Evolutionary conservation across 352 stramenopile genomes (phyloP).

Genomic region (Peronospora belbahrii): DNA sequence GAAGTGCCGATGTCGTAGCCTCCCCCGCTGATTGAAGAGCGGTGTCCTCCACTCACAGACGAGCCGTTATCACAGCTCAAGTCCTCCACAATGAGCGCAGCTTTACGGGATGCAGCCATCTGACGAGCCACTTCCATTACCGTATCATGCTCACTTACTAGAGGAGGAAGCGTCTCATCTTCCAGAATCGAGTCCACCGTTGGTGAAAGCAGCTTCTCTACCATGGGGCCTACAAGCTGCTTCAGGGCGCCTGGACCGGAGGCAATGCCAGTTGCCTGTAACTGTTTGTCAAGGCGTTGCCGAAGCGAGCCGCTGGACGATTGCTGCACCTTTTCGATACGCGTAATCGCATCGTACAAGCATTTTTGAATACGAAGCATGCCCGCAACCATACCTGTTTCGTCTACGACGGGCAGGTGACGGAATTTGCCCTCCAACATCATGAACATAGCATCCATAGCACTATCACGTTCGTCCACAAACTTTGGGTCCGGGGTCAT

Average conservation of each 20-base stretch:
- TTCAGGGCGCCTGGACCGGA: conserved; percentile 58
- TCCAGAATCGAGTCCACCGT: conserved; percentile 79
- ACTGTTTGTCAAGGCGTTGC: conserved; percentile 70
- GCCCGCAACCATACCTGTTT: conserved; percentile 87
- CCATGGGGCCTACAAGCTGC: conserved; percentile 72
- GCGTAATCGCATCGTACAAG: conserved; percentile 96
- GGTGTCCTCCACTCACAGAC: conserved; percentile 29
- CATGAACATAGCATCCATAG: conserved; percentile 88
- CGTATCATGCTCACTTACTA: conserved; percentile 67
- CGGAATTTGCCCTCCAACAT: conserved; percentile 91
- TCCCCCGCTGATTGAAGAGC: conserved; percentile 29
- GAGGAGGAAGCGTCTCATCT: conserved; percentile 63
- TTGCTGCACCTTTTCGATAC: conserved; percentile 89
- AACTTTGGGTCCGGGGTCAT: conserved; percentile 88
- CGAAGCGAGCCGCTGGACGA: conserved; percentile 63
- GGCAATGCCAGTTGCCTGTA: conserved; percentile 54
- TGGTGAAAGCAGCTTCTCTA: conserved; percentile 80
- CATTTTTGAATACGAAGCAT: conserved; percentile 98
- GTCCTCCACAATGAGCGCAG: conserved; percentile 75
- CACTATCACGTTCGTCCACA: conserved; percentile 82
- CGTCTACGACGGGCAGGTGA: conserved; percentile 93
- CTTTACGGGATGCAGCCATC: conserved; percentile 79
- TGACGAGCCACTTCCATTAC: conserved; percentile 83
- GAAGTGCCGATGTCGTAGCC: conserved; percentile 38
- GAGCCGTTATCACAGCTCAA: conserved; percentile 31